Evolutionary conservation across 306 rosid genomes (phyloP), one percentile per base, ranked within the genome.

Genomic region (Hylodesmum podocarpum): DNA sequence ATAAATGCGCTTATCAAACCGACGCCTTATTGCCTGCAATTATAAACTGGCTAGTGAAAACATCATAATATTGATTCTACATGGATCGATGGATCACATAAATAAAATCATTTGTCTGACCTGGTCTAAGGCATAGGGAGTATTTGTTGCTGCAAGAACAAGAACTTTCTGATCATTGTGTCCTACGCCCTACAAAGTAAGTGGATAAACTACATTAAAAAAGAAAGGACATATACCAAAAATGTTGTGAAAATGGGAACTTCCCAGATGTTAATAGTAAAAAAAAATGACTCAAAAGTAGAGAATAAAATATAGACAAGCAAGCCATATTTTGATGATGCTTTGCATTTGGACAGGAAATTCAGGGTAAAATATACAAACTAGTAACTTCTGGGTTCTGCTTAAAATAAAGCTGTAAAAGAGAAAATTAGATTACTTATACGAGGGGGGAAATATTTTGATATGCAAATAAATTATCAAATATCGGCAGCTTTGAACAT

Each of bases 71-170:
- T 24, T 25, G 39, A 64, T 57, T 51, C 58, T 51, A 70, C 37
- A 49, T 25, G 28, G 63, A n/a, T n/a, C n/a, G n/a, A n/a, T n/a
- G n/a, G 46, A 58, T 57, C 27, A 77, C 43, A 19, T 54, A 36
- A 75, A 54, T 65, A 59, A 7, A 64, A 66, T 49, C 19, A 66
- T 16, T 25, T 24, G 21, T 44, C 81, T 82, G 78, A 89, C 99
- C 98, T 96, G 99, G 83, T 96, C 99, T 46, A 96, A 78, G 50
- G 99, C 94, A 82, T 93, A 96, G 12, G 99, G 99, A 21, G 99
- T 93, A 84, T 93, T 96, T 81, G 99, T 96, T 51, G 99, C 98
- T 41, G 99, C 99, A 79, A 96, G 98, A 82, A 96, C 99, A 69
- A 96, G 97, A 86, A 96, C 98, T 83, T 96, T 96, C 86, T 96